Base-by-base conservation (phyloP, 306 rosid species). In the Cicer cuneatum region DNA sequence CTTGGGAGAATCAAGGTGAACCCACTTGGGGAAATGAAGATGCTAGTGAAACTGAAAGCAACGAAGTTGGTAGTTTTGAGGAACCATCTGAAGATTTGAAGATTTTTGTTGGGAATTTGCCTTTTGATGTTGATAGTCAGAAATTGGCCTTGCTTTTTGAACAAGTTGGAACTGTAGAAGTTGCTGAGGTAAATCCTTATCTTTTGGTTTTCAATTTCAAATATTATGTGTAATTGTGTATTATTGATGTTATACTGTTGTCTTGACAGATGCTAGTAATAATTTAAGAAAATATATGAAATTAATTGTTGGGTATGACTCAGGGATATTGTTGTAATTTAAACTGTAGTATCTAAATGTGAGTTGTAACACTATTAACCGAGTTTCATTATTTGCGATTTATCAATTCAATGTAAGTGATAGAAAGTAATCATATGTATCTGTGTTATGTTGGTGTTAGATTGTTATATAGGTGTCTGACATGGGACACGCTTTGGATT, bases 51-150 rank as follows among this genome's bases (percentile, higher is more conserved):
- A 46, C 82, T 4, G 84, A 83, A 40, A 80, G 75, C 10, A 43
- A 24, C 2, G 78, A 79, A 18, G 93, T 53, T 37, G 89, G 53
- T 33, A 86, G n/a, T 37, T 85, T 15, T 24, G 84, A 46, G 0
- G 90, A 89, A 35, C 86, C 94, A 0, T 62, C 87, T 2, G 97
- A 94, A 71, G 97, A 94, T 1, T 89, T 93, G 9, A 94, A 94
- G 74, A 52, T 94, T 24, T 94, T 82, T 71, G 93, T 90, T 52
- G 98, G 97, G 53, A 94, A 94, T 71, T 88, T 94, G 87, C 95
- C 98, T 48, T 94, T 62, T 66, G 92, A 94, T 60, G 81, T 90
- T 67, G 98, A 90, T 37, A 89, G 98, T 64, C 75, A 91, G 46
- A 86, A 65, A 35, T 49, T 94, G 77, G 98, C 96, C 11, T 57